These are phyloP conservation scores for Allantophomopsis lycopodina DNA, from an alignment of 2,329 filamentous ascomycete genomes.

Conservation along the genomic window DNA sequence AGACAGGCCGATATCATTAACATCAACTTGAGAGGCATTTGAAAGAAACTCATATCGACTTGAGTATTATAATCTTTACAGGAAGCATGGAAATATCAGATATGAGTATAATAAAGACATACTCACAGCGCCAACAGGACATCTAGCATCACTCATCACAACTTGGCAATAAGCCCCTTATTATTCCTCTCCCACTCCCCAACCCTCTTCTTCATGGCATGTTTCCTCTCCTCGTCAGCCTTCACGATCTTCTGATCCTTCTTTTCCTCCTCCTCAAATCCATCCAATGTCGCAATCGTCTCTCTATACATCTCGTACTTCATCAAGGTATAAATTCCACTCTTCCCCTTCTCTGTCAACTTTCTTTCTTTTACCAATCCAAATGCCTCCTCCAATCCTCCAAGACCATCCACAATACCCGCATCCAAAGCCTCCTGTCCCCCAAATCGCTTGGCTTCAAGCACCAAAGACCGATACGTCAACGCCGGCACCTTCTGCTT, in stretches of 20 bases:
- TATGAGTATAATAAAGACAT: too few relatives aligned
- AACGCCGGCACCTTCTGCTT: slow-evolving; percentile 45
- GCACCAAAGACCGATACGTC: slow-evolving; percentile 48
- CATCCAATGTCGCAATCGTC: slow-evolving; percentile 42
- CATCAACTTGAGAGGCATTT: too few relatives aligned
- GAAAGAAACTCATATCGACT: too few relatives aligned
- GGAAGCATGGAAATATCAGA: too few relatives aligned
- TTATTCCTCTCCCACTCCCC: slow-evolving; percentile 14
- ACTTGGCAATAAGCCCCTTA: slow-evolving; percentile 4
- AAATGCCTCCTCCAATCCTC: slow-evolving; percentile 49
- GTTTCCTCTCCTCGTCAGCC: slow-evolving; percentile 14
- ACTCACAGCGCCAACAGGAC: too few relatives aligned
- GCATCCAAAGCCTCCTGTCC: slow-evolving; percentile 47
- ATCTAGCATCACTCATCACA: too few relatives aligned
- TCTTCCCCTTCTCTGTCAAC: slow-evolving; percentile 46
- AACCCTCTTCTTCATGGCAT: slow-evolving; percentile 8
- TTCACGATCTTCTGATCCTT: slow-evolving; percentile 28
- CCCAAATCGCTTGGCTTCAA: slow-evolving; percentile 60
- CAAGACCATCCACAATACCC: slow-evolving; percentile 56
- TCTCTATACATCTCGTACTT: slow-evolving; percentile 68
- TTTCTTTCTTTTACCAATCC: slow-evolving; percentile 42
- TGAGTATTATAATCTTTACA: too few relatives aligned
- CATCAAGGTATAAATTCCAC: slow-evolving; percentile 54
- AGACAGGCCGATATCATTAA: too few relatives aligned
- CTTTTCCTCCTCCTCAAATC: slow-evolving; percentile 34